Base-by-base conservation (phyloP, 345 rosid species). In the Moricandia arvensis region DNA sequence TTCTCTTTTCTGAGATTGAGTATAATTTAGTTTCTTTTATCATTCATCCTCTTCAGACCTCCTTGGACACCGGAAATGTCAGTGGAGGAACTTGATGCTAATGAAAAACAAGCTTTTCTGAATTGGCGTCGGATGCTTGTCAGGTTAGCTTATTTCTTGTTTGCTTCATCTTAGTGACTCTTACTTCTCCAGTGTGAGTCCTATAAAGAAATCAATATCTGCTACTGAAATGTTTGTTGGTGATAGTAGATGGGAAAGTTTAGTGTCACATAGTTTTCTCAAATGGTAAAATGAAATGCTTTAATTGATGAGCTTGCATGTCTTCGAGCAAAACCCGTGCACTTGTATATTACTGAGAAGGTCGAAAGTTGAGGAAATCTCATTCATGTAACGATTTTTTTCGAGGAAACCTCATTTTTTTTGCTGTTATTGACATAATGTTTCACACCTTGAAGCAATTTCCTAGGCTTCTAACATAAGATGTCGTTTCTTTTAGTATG, bases 91-190 rank as follows among this genome's bases (percentile, higher is more conserved):
- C 91, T 92, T 41, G 95, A 94, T 85, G 75, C 83, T 41, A 87
- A 87, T 66, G 96, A 91, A 57, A 81, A 71, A 49, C 89, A 83
- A 72, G 84, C 96, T 74, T 93, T 93, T 75, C 76, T 93, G 9
- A 72, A 71, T 24, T 93, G 98, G 97, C 97, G 96, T 6, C 87
- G 96, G 43, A 80, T 81, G 84, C 87, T 93, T 77, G 96, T 89
- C 3, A 86, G 96, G 97, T 93, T 75, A 73, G 85, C 54, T 41
- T 33, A 4, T 6, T 35, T 35, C 3, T 35, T 34, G 15, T 27
- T 37, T 34, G 16, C 4, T 43, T 10, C 27, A 35, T 60, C 29
- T 21, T 61, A 12, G 6, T 75, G 34, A 11, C 10, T 2, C 35
- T 41, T 12, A 4, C 34, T 3, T 62, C 15, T 49, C 53, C 34